A percentile compares a stretch with the other conserved stretches of the same genome.
Conservation (phyloP, 257 asterid genomes). For the Hygrophila difformis region DNA sequence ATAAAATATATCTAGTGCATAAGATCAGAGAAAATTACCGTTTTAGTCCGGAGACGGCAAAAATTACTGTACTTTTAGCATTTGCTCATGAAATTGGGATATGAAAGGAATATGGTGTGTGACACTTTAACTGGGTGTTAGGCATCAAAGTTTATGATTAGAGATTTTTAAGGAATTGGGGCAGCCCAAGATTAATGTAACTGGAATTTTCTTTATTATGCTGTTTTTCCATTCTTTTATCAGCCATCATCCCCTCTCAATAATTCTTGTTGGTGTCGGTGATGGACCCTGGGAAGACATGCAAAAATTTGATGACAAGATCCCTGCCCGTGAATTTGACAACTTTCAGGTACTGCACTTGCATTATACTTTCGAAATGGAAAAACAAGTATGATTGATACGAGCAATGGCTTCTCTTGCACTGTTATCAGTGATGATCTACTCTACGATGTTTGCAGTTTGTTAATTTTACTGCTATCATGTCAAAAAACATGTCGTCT, state of each 20-base stretch:
- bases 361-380: neutral
- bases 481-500: constrained; percentile 33
- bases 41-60: no score
- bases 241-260: constrained; percentile 70
- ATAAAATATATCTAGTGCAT: no score
- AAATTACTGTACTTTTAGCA: no score
- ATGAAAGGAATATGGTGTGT: neutral
- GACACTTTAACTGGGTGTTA: neutral
- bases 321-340: constrained; percentile 68
- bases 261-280: constrained; percentile 82
- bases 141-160: neutral
- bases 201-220: no score
- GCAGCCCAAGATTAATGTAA: constrained; percentile 11
- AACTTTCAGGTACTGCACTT: constrained; percentile 56
- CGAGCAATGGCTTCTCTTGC: no score
- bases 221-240: constrained; percentile 7
- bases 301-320: constrained; percentile 71
- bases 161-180: neutral
- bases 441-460: constrained; percentile 35
- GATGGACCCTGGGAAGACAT: constrained; percentile 96
- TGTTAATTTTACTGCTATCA: constrained; percentile 68
- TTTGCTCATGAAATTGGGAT: no score
- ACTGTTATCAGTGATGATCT: no score
- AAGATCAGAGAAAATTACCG: no score
- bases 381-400: no score